Evolutionary conservation across 345 rosid species (phyloP).

Genomic region (Aquilaria sinensis): DNA sequence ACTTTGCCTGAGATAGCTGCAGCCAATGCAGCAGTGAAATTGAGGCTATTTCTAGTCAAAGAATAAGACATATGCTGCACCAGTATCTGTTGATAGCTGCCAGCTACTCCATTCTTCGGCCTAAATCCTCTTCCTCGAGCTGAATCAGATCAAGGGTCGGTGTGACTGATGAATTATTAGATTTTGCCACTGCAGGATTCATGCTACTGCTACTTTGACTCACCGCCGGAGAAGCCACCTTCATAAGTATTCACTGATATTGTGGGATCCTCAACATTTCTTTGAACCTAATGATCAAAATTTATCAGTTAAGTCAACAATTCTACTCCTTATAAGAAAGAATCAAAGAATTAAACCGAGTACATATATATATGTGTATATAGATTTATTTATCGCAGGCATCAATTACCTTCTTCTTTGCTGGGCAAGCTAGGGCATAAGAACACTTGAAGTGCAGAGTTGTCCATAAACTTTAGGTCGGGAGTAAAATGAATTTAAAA

Average conservation of each 20-base stretch:
- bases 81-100: constrained; percentile 39
- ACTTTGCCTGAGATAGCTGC: constrained; percentile 74
- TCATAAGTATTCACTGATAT: constrained; percentile 76
- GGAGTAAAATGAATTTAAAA: no score
- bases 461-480: no score
- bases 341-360: no score
- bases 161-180: constrained; percentile 8
- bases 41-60: constrained; percentile 60
- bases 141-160: constrained; percentile 24
- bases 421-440: constrained; percentile 82
- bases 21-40: constrained; percentile 69
- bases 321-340: no score
- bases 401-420: constrained; percentile 70
- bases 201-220: constrained; percentile 20
- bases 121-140: neutral
- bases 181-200: constrained; percentile 7
- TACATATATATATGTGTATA: no score
- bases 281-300: constrained; percentile 59
- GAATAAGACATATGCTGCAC: constrained; percentile 78
- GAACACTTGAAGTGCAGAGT: constrained; percentile 61
- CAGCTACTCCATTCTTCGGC: constrained; percentile 11
- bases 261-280: constrained; percentile 70
- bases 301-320: neutral
- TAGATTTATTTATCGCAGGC: no score
- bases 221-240: constrained; percentile 26